These are phyloP conservation scores for Penicillium argentinense DNA, from an alignment of 495 filamentous ascomycete genomes.

Conservation along the genomic window DNA sequence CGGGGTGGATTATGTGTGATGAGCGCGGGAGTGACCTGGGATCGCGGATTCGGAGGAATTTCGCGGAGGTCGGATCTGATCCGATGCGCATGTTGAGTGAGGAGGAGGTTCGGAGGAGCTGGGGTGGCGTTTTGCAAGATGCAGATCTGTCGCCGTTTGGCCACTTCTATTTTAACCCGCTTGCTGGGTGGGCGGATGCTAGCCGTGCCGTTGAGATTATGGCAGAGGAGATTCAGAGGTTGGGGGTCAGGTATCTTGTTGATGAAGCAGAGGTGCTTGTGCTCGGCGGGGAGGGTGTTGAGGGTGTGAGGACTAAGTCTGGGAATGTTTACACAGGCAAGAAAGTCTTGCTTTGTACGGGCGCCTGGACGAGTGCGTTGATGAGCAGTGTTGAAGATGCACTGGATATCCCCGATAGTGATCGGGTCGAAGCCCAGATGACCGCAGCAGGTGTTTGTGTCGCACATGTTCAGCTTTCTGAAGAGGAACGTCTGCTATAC, in stretches of 20 bases:
- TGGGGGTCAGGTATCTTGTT: constrained; percentile 34
- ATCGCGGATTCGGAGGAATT: constrained; percentile 32
- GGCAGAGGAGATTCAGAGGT: constrained; percentile 26
- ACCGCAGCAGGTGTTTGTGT: constrained; percentile 40
- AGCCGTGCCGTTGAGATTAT: constrained; percentile 31
- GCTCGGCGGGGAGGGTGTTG: constrained; percentile 11
- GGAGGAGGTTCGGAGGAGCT: constrained; percentile 27
- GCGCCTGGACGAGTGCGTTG: constrained; percentile 51
- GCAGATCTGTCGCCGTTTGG: constrained; percentile 27
- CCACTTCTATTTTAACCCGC: constrained; percentile 37
- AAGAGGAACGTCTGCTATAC: constrained; percentile 27
- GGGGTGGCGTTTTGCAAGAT: constrained; percentile 30
- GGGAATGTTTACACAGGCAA: constrained; percentile 41
- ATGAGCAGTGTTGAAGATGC: constrained; percentile 33
- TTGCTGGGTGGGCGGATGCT: constrained; percentile 43
- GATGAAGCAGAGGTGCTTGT: constrained; percentile 31
- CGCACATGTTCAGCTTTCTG: constrained; percentile 34
- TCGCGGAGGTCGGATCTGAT: constrained; percentile 20
- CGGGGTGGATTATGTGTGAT: constrained; percentile 39
- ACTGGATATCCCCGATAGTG: constrained; percentile 21
- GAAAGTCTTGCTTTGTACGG: constrained; percentile 53
- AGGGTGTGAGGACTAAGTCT: constrained; percentile 23
- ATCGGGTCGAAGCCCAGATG: constrained; percentile 37
- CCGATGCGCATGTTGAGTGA: constrained; percentile 25
- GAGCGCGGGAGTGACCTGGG: constrained; percentile 29